Evolutionary conservation across 2,329 filamentous ascomycete genomes (phyloP).

Genomic region (Zymoseptoria ardabiliae): DNA sequence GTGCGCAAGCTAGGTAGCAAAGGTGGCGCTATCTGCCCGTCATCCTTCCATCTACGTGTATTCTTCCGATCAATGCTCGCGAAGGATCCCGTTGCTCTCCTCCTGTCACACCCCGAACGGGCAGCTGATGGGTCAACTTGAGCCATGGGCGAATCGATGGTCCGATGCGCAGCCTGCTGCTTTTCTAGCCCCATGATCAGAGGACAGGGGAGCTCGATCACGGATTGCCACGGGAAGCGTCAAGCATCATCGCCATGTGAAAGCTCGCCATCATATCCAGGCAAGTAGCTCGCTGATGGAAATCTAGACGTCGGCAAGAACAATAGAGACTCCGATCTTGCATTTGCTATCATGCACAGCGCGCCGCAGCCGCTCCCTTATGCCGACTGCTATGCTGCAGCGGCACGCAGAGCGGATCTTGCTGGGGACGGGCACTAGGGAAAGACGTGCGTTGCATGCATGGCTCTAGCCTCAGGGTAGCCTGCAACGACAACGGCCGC

Average conservation of each 20-base stretch:
- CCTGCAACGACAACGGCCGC: conserved; percentile 4
- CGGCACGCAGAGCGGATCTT: conserved; percentile 4
- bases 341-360: conserved; percentile 3
- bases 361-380: neutral
- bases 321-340: neutral
- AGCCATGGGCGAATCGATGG: conserved; percentile 12
- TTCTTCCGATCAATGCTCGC: conserved; percentile 3
- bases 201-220: neutral
- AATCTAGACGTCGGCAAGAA: conserved; percentile 6
- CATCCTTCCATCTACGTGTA: conserved; percentile 10
- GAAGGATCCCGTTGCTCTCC: conserved; percentile 3
- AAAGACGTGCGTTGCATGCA: conserved; percentile 2
- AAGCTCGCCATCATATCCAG: neutral
- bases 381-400: conserved; percentile 1
- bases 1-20: neutral
- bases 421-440: conserved; percentile 4
- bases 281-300: neutral
- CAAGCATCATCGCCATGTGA: conserved; percentile 1
- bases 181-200: neutral
- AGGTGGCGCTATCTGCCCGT: conserved; percentile 14
- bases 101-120: conserved; percentile 7
- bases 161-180: conserved; percentile 5
- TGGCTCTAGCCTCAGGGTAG: too few species aligned
- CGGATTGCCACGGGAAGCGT: neutral
- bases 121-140: conserved; percentile 12